Conservation (phyloP, 352 stramenopile species). For the Phytophthora brassicae region DNA sequence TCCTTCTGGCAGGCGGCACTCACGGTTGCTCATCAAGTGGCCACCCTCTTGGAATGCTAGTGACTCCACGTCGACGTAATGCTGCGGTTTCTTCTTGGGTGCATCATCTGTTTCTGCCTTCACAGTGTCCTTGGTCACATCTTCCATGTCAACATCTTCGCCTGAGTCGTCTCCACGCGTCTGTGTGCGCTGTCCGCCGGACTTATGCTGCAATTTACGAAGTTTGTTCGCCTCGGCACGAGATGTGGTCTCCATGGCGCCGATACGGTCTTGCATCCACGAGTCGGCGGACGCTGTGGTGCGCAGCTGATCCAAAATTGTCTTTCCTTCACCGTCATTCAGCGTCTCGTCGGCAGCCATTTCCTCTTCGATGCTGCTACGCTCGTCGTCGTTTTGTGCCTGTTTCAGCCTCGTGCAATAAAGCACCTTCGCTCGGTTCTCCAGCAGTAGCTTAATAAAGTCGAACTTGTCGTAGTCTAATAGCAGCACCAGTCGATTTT, state of each 20-base stretch:
- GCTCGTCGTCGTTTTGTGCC: slow-evolving; percentile 92
- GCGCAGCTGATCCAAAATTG: slow-evolving; percentile 91
- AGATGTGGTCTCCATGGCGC: slow-evolving; percentile 82
- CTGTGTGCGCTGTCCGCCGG: slow-evolving; percentile 26
- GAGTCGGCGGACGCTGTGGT: slow-evolving; percentile 90
- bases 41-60: slow-evolving; percentile 95
- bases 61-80: slow-evolving; percentile 94
- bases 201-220: slow-evolving; percentile 70
- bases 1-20: slow-evolving; percentile 94
- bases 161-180: slow-evolving; percentile 34
- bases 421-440: slow-evolving; percentile 95
- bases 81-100: slow-evolving; percentile 61
- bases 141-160: slow-evolving; percentile 59
- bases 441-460: slow-evolving; percentile 97
- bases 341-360: slow-evolving; percentile 85
- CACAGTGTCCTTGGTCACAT: slow-evolving; percentile 20
- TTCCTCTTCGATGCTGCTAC: slow-evolving; percentile 88
- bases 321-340: slow-evolving; percentile 80
- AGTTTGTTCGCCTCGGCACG: slow-evolving; percentile 82
- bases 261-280: slow-evolving; percentile 94
- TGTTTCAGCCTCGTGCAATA: slow-evolving; percentile 98
- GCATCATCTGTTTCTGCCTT: slow-evolving; percentile 26
- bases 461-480: slow-evolving; percentile 99
- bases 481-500: slow-evolving; percentile 97
- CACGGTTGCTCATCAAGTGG: slow-evolving; percentile 98